Evolutionary conservation across 305 asterid genomes (phyloP).

Genomic region (Fraxinus floribunda): DNA sequence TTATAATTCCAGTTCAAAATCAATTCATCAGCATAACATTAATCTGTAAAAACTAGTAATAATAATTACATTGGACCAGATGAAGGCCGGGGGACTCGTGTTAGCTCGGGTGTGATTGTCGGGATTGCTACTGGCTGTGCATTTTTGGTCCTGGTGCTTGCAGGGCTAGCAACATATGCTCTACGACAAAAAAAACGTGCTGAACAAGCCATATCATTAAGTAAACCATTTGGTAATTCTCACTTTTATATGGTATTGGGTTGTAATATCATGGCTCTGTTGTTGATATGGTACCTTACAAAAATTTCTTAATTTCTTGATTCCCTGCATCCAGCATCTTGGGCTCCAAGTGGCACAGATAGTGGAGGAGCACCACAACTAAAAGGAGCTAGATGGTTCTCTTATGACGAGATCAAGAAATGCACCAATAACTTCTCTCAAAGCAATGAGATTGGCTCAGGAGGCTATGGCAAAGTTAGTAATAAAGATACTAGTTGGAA

Average conservation of each 20-base stretch:
- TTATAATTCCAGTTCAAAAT: background rate
- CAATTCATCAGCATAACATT: background rate
- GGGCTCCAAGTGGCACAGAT: conserved; percentile 87
- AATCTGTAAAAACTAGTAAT: background rate
- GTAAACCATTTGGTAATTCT: conserved; percentile 76
- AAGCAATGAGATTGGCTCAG: conserved; percentile 80
- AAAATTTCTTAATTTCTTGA: conserved; percentile 10
- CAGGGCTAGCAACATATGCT: conserved; percentile 66
- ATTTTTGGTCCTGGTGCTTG: conserved; percentile 58
- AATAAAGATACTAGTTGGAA: background rate
- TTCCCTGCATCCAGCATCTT: conserved; percentile 51
- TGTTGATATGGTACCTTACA: background rate
- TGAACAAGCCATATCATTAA: conserved; percentile 79
- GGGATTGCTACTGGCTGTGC: conserved; percentile 69
- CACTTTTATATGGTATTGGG: conserved; percentile 4
- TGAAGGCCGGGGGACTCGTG: conserved; percentile 39
- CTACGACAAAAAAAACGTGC: conserved; percentile 78
- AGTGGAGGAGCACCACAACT: conserved; percentile 96
- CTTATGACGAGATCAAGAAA: conserved; percentile 89
- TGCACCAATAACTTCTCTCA: conserved; percentile 72
- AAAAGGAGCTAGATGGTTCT: conserved; percentile 95
- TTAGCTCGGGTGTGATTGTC: conserved; percentile 49
- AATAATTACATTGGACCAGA: conserved; percentile 38
- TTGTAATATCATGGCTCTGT: background rate
- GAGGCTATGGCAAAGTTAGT: conserved; percentile 92